Conservation (phyloP, 441 rosid genomes). For the Gossypium schwendimanii region DNA sequence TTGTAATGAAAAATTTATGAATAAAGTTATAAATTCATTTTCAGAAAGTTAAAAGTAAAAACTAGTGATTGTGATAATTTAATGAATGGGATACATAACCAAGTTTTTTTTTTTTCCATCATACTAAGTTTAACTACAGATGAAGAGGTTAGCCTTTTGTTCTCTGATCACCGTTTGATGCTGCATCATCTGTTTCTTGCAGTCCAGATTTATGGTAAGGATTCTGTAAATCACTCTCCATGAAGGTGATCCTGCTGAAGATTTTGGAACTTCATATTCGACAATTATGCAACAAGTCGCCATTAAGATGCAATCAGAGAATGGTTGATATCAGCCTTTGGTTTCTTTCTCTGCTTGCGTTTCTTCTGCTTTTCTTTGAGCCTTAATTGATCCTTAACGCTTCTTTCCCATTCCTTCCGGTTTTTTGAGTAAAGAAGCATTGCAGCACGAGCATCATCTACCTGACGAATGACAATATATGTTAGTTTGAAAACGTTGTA, state of each 20-base stretch:
- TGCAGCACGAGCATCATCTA: slow-evolving; percentile 86
- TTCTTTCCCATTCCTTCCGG: slow-evolving; percentile 76
- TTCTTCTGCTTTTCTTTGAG: slow-evolving; percentile 59
- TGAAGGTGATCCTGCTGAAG: neutral
- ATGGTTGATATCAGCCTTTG: slow-evolving; percentile 13
- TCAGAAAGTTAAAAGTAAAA: neutral
- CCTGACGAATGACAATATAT: slow-evolving; percentile 33
- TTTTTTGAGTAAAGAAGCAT: slow-evolving; percentile 77
- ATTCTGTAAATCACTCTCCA: neutral
- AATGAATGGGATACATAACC: neutral
- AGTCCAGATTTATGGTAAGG: neutral
- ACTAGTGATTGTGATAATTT: neutral
- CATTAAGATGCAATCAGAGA: slow-evolving; percentile 20
- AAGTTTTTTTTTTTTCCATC: neutral
- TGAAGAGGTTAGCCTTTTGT: neutral
- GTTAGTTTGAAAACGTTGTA: neutral
- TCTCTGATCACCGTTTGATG: neutral
- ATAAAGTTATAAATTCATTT: neutral
- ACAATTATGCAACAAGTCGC: neutral
- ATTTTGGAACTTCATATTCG: neutral
- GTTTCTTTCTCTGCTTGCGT: slow-evolving; percentile 59
- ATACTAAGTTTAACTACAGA: neutral
- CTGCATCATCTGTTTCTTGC: neutral
- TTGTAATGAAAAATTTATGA: neutral
- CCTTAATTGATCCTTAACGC: slow-evolving; percentile 47